These are phyloP conservation scores for Paraurostyla sp. DNA, from an alignment of 73 alveolate genomes.

Conservation along the genomic window DNA sequence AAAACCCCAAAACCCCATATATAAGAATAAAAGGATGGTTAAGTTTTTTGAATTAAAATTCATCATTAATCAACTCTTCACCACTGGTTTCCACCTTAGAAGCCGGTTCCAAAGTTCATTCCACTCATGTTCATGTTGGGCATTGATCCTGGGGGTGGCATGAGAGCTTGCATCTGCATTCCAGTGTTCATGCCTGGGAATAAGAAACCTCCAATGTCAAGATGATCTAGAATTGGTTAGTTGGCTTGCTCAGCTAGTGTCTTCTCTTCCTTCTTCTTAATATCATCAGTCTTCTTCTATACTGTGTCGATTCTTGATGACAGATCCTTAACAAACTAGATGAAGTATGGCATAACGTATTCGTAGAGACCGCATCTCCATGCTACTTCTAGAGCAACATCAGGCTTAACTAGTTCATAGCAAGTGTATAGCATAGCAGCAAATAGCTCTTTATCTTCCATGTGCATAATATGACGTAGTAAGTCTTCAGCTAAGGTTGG, in stretches of 20 bases:
- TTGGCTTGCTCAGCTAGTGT: conserved; percentile 74
- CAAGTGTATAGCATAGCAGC: conserved; percentile 98
- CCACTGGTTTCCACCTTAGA: background rate
- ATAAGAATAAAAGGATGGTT: too few relatives aligned
- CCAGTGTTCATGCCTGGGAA: conserved; percentile 78
- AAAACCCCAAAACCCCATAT: too few relatives aligned
- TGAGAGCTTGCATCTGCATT: conserved; percentile 68
- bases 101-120: conserved; percentile 73
- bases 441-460: conserved; percentile 96
- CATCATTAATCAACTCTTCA: background rate
- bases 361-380: conserved; percentile 98
- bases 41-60: too few relatives aligned
- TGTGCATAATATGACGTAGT: conserved; percentile 93
- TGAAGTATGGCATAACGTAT: conserved; percentile 98
- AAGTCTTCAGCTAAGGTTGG: conserved; percentile 95
- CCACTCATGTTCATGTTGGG: conserved; percentile 79
- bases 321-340: conserved; percentile 97
- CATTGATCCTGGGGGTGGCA: conserved; percentile 60
- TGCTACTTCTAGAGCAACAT: conserved; percentile 98
- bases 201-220: conserved; percentile 68
- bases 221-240: conserved; percentile 80
- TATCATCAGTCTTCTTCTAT: conserved; percentile 94
- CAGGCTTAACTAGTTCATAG: conserved; percentile 97
- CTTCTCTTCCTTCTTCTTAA: conserved; percentile 96
- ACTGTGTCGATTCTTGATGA: conserved; percentile 90